Evolutionary conservation across 108 stramenopile genomes (phyloP).

Genomic region (Epipyxis sp.): DNA sequence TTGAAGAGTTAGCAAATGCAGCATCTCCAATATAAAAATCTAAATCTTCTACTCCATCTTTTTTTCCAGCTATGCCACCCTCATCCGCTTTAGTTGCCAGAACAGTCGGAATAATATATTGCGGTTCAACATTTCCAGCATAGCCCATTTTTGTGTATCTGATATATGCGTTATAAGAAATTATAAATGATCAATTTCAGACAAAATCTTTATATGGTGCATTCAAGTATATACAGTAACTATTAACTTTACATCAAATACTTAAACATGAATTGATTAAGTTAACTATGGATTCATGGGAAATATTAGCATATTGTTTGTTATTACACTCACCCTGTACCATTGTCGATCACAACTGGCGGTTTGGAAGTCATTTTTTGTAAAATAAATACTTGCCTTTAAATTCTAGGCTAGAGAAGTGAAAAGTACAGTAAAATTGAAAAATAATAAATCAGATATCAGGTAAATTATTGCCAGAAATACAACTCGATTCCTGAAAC

Average conservation of each 20-base stretch:
- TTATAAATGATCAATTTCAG: background rate
- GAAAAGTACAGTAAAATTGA: no score
- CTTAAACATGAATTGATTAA: no score
- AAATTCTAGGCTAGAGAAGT: no score
- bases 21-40: conserved; percentile 64
- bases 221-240: conserved; percentile 17
- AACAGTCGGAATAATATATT: conserved; percentile 66
- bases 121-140: conserved; percentile 57
- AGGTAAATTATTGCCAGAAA: no score
- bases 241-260: conserved; percentile 33
- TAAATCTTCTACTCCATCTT: conserved; percentile 58
- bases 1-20: conserved; percentile 51
- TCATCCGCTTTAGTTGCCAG: conserved; percentile 45
- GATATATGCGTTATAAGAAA: conserved; percentile 34
- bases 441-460: no score
- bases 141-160: conserved; percentile 74
- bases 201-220: background rate
- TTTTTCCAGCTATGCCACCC: conserved; percentile 16
- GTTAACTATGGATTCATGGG: no score
- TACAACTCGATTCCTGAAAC: no score
- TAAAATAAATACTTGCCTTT: no score
- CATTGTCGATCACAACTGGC: conserved; percentile 67
- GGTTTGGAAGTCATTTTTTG: conserved; percentile 47
- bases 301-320: no score
- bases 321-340: conserved; percentile 50